phyloP scores from a whole-genome alignment of 2,329 filamentous ascomycete genomes.

The Pestalotiopsis sp. region DNA sequence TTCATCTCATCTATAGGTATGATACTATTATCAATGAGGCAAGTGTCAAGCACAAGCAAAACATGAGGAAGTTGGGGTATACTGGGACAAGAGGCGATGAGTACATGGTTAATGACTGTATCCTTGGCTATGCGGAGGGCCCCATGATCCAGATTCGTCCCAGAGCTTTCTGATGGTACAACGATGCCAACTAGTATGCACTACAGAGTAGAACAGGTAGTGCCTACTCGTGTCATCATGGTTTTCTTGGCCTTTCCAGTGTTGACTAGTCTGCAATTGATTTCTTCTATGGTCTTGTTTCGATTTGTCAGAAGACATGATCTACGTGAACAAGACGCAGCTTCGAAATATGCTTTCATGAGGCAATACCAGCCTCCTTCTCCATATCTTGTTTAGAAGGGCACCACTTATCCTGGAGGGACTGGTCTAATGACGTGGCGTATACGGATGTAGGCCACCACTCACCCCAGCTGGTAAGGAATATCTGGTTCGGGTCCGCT shows the following conservation, averaged over 20 bases:
- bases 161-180: not conserved
- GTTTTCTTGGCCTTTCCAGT: too few species aligned
- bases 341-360: not conserved
- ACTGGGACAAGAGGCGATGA: not conserved
- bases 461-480: slow-evolving; percentile 59
- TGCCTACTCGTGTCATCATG: too few species aligned
- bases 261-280: too few species aligned
- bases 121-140: slow-evolving; percentile 3
- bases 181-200: too few species aligned
- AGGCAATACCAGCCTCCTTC: slow-evolving; percentile 36
- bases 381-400: slow-evolving; percentile 51
- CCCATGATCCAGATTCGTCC: not conserved
- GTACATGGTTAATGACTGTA: not conserved
- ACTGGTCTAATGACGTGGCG: slow-evolving; percentile 43
- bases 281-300: too few species aligned
- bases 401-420: slow-evolving; percentile 55
- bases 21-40: not conserved
- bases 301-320: too few species aligned
- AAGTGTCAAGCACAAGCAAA: not conserved
- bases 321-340: not conserved
- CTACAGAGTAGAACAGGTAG: too few species aligned
- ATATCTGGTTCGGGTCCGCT: slow-evolving; percentile 53
- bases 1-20: slow-evolving; percentile 6
- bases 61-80: not conserved
- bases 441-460: slow-evolving; percentile 54